Percentiles rank a stretch among this genome's conserved stretches.
Conservation (phyloP, 805 yeast species). For the Teunomyces atbi region DNA sequence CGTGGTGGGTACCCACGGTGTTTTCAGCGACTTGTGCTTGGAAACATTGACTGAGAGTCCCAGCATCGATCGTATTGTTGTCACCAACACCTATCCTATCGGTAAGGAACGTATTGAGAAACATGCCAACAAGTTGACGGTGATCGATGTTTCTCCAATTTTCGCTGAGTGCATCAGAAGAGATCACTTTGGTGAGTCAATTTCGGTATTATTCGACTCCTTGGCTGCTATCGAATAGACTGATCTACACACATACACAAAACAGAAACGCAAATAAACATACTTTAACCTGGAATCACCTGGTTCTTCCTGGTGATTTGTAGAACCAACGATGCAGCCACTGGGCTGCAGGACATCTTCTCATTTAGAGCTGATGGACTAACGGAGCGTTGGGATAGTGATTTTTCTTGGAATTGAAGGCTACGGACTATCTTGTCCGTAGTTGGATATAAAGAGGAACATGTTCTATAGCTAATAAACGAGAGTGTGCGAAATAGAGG, state of each 20-base stretch:
- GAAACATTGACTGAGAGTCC: conserved; percentile 74
- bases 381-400: conserved; percentile 60
- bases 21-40: conserved; percentile 83
- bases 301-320: conserved; percentile 1
- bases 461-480: not conserved
- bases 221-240: conserved; percentile 54
- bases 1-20: conserved; percentile 93
- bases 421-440: not conserved
- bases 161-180: conserved; percentile 98
- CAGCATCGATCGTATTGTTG: conserved; percentile 88
- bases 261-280: not conserved
- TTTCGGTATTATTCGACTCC: conserved; percentile 88
- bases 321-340: conserved; percentile 52
- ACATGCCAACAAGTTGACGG: conserved; percentile 63
- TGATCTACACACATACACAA: not conserved
- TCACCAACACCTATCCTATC: conserved; percentile 95
- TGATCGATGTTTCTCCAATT: conserved; percentile 91
- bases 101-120: conserved; percentile 55
- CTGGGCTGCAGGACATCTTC: conserved; percentile 51
- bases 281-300: not conserved
- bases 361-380: conserved; percentile 41
- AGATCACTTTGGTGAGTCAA: conserved; percentile 97
- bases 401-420: conserved; percentile 4
- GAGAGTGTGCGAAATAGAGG: not conserved
- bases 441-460: conserved; percentile 1